phyloP scores from a whole-genome alignment of 352 stramenopile genomes.

The Pythium volutum region DNA sequence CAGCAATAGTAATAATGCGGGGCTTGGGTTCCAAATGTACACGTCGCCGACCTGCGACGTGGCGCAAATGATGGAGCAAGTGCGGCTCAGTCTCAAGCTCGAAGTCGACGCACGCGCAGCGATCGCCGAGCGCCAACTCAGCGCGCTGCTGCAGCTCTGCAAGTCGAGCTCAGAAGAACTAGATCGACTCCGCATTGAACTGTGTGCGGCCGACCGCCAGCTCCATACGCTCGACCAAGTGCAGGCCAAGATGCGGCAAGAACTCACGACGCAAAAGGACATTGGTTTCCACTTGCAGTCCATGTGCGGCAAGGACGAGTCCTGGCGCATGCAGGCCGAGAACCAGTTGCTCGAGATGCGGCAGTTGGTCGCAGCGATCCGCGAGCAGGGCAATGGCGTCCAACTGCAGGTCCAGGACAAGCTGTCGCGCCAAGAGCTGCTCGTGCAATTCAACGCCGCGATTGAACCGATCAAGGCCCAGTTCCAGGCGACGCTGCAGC shows the following conservation, averaged over 20 bases:
- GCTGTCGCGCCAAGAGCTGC: constrained; percentile 60
- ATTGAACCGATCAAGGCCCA: constrained; percentile 81
- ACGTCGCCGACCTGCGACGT: constrained; percentile 73
- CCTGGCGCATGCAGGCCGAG: constrained; percentile 80
- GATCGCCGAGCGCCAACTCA: constrained; percentile 78
- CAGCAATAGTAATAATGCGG: not conserved
- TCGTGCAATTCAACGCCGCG: constrained; percentile 79
- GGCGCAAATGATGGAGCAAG: constrained; percentile 83
- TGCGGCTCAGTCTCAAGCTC: constrained; percentile 76
- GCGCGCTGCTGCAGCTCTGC: constrained; percentile 63
- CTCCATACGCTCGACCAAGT: constrained; percentile 75
- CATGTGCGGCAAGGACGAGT: constrained; percentile 83
- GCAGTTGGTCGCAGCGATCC: constrained; percentile 63
- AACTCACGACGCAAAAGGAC: constrained; percentile 80
- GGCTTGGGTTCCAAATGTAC: constrained; percentile 45
- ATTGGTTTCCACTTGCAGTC: constrained; percentile 80
- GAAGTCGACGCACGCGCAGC: constrained; percentile 76
- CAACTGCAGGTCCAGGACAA: constrained; percentile 72
- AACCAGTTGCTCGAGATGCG: constrained; percentile 78
- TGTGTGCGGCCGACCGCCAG: constrained; percentile 67
- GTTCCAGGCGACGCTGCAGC: constrained; percentile 65
- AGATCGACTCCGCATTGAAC: constrained; percentile 63
- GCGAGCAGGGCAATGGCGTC: constrained; percentile 64
- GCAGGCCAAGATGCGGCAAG: constrained; percentile 71
- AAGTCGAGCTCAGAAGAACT: constrained; percentile 74